A percentile compares a stretch with the other conserved stretches of the same genome.
phyloP scores from a whole-genome alignment of 371 early-diverging fungal species.

The Syncephalastrum racemosum region DNA sequence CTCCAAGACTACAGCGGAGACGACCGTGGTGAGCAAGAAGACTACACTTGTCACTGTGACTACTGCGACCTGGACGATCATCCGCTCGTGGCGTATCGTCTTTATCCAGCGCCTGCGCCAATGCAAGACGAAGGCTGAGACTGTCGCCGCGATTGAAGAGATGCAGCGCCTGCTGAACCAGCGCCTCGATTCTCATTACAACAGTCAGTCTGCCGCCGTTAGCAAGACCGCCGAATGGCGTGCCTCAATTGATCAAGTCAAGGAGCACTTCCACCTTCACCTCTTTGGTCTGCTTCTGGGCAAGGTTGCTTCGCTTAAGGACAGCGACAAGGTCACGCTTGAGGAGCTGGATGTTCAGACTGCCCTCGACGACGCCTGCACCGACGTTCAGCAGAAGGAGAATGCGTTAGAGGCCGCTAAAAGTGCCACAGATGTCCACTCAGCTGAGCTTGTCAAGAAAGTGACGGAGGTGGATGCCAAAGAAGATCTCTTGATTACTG shows the following conservation, averaged over 20 bases:
- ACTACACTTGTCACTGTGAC: constrained; percentile 6
- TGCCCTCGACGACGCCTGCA: constrained; percentile 16
- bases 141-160: constrained; percentile 26
- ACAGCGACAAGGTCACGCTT: constrained; percentile 13
- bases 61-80: constrained; percentile 29
- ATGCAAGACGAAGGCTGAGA: constrained; percentile 30
- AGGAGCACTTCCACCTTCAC: constrained; percentile 36
- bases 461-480: background rate
- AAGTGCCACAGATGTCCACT: constrained; percentile 3
- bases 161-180: constrained; percentile 31
- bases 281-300: constrained; percentile 31
- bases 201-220: constrained; percentile 29
- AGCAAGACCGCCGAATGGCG: constrained; percentile 28
- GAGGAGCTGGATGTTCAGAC: constrained; percentile 23
- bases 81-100: constrained; percentile 39
- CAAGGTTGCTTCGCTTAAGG: constrained; percentile 14
- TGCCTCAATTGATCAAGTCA: constrained; percentile 30
- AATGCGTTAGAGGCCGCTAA: background rate
- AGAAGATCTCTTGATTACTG: constrained; percentile 25
- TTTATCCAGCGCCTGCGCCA: constrained; percentile 32
- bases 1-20: background rate
- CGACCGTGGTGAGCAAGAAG: constrained; percentile 1
- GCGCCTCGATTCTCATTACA: constrained; percentile 32
- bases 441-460: background rate
- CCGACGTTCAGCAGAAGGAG: constrained; percentile 24